Percentiles rank a stretch among this genome's conserved stretches.
Evolutionary conservation across 1,284 basidiomycete species (phyloP).

Genomic region (Meripilus lineatus): DNA sequence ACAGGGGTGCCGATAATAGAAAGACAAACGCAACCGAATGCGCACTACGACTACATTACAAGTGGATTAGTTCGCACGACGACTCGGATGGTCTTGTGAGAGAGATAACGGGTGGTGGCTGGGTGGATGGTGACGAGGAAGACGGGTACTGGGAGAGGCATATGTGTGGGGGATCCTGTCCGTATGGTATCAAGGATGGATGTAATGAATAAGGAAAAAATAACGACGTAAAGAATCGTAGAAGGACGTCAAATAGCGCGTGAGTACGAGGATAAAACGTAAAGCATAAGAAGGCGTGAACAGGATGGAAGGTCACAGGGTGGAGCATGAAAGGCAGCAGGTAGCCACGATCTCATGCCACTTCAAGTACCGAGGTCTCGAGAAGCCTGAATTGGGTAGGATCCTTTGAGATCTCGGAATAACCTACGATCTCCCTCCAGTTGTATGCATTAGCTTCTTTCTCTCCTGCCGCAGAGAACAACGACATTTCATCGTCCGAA

Average conservation of each 20-base stretch:
- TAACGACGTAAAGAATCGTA: neutral
- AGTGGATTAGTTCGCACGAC: too few relatives aligned
- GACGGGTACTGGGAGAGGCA: neutral
- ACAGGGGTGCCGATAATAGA: too few relatives aligned
- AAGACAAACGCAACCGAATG: too few relatives aligned
- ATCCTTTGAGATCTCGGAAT: slow-evolving; percentile 75
- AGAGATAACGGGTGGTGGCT: neutral
- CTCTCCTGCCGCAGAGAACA: slow-evolving; percentile 73
- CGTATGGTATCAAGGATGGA: slow-evolving; percentile 8
- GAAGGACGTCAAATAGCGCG: too few relatives aligned
- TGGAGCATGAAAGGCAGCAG: neutral
- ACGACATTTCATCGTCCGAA: slow-evolving; percentile 68
- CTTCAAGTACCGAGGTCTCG: slow-evolving; percentile 72
- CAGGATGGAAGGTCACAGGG: too few relatives aligned
- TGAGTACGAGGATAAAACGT: too few relatives aligned
- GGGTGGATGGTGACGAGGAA: neutral
- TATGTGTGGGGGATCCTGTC: slow-evolving; percentile 2
- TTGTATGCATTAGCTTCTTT: slow-evolving; percentile 76
- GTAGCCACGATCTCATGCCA: slow-evolving; percentile 26
- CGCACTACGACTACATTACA: too few relatives aligned
- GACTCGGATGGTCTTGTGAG: too few relatives aligned
- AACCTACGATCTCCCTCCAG: slow-evolving; percentile 73
- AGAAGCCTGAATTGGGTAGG: slow-evolving; percentile 65
- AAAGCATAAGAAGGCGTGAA: too few relatives aligned
- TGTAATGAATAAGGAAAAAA: too few relatives aligned